phyloP scores from a whole-genome alignment of 768 basidiomycete genomes.

The Austroboletus festivus region DNA sequence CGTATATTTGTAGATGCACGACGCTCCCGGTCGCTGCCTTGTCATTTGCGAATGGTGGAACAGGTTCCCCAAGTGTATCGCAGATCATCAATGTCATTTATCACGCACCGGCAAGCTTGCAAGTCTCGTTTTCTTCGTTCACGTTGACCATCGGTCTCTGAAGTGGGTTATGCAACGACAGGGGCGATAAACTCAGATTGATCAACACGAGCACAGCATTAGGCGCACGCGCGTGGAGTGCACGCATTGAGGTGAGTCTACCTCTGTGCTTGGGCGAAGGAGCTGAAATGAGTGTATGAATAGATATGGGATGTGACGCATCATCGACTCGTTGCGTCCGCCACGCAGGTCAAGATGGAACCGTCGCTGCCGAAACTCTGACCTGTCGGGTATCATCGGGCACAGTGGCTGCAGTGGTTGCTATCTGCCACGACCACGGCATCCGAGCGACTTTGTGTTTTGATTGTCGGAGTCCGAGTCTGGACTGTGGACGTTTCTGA shows the following conservation, averaged over 20 bases:
- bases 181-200: slow-evolving; percentile 43
- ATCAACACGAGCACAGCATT: slow-evolving; percentile 37
- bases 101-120: slow-evolving; percentile 41
- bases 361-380: slow-evolving; percentile 17
- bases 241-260: slow-evolving; percentile 40
- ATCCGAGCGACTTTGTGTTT: background rate
- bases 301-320: slow-evolving; percentile 43
- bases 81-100: slow-evolving; percentile 45
- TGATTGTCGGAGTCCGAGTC: no score
- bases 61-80: slow-evolving; percentile 37
- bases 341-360: slow-evolving; percentile 41
- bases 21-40: slow-evolving; percentile 37
- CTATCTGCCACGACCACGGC: background rate
- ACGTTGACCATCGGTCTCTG: background rate
- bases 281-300: slow-evolving; percentile 31
- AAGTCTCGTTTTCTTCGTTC: slow-evolving; percentile 11
- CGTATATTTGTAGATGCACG: slow-evolving; percentile 36
- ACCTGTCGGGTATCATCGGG: background rate
- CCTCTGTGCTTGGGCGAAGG: background rate
- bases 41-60: slow-evolving; percentile 32
- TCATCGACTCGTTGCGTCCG: slow-evolving; percentile 41
- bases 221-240: slow-evolving; percentile 30
- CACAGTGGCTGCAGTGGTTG: background rate
- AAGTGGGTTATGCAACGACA: slow-evolving; percentile 12
- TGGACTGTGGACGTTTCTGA: background rate